Base-by-base conservation (phyloP, 139 green algal genomes). In the Volvox africanus region DNA sequence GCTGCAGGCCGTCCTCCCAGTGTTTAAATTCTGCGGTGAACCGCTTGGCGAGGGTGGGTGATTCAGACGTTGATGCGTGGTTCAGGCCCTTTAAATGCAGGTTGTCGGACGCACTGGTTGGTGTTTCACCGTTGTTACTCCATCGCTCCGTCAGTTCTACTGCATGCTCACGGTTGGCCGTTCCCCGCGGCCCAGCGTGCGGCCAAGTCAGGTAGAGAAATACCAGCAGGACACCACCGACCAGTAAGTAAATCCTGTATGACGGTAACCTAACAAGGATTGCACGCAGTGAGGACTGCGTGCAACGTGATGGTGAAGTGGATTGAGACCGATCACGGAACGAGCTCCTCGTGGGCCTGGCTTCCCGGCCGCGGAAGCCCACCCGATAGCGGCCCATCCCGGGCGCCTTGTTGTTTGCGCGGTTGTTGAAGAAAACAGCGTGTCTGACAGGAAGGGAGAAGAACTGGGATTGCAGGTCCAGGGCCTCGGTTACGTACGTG, bases 381-480 rank as follows among this genome's bases (percentile, higher is more conserved):
- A 88, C 82, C 1, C 82, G 82, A 35, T 80, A 19, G 33, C 82
- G 82, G 65, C 82, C 82, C 82, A 88, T 88, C 81, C 11, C 55
- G 28, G 55, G 6, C 18, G 61, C 81, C 61, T 61, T 32, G 19
- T 24, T 36, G 75, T 81, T 21, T 50, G 37, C 44, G 9, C 44
- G 44, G 5, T 55, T 55, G 44, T 55, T 55, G 44, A 55, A 5
- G 44, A 55, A 55, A 55, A 55, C 44, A 55, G 44, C 44, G 44
- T 55, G 44, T 55, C 44, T 55, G 44, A 55, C 44, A 55, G 44
- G 44, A 55, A 55, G 44, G 9, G 44, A 55, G 44, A 55, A 9
- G 44, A 55, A 55, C 44, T 55, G 44, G 44, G 5, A 55, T 55
- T 55, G 44, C 44, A 14, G 44, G 44, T 5, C 44, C 44, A 55